These are phyloP conservation scores for Scheffersomyces lignosus DNA, from an alignment of 805 yeast genomes.

Conservation along the genomic window DNA sequence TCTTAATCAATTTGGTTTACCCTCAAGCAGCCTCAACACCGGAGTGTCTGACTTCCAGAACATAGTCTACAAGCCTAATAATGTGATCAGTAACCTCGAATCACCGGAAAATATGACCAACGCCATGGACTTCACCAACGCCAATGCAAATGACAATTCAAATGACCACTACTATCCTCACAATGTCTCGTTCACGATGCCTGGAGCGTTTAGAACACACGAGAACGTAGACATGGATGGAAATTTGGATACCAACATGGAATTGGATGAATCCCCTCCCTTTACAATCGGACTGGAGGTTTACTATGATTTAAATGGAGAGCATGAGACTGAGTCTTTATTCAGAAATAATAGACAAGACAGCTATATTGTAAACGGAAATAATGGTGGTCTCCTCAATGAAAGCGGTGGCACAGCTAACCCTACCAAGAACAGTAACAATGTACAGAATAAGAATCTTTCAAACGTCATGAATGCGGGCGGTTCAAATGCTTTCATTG, in stretches of 20 bases:
- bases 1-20: background rate
- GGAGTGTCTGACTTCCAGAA: background rate
- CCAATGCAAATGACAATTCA: background rate
- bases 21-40: background rate
- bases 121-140: background rate
- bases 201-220: constrained; percentile 27
- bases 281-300: constrained; percentile 35
- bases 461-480: no score
- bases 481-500: no score
- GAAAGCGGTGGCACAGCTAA: no score
- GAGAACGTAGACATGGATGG: constrained; percentile 3
- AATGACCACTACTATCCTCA: background rate
- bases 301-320: constrained; percentile 17
- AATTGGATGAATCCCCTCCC: constrained; percentile 38
- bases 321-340: constrained; percentile 4
- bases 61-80: background rate
- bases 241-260: constrained; percentile 30
- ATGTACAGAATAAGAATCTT: no score
- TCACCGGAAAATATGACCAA: background rate
- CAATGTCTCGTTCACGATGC: constrained; percentile 19
- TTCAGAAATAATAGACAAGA: constrained; percentile 1
- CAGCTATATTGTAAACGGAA: no score
- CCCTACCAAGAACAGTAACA: no score
- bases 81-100: background rate
- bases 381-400: no score